Conservation (phyloP, 371 early-diverging fungal species). For the Fennellomyces sp. region DNA sequence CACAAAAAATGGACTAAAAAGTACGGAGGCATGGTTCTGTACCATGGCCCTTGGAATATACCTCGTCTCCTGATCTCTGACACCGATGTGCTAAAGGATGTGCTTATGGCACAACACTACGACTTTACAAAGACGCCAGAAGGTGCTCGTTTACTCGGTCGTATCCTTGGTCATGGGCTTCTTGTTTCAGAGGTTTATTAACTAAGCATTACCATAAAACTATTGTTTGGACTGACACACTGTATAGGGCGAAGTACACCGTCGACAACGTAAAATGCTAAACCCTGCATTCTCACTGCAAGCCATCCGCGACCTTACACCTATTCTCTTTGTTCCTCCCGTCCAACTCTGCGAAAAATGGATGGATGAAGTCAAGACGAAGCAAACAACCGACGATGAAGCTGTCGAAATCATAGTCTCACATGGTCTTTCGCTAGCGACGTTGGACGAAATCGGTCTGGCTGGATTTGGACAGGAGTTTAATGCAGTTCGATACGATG, state of each 20-base stretch:
- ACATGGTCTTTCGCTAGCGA: slow-evolving; percentile 40
- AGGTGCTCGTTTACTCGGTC: slow-evolving; percentile 26
- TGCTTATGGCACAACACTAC: slow-evolving; percentile 54
- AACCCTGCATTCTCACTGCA: slow-evolving; percentile 67
- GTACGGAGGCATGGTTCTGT: slow-evolving; percentile 55
- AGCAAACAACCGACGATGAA: slow-evolving; percentile 3
- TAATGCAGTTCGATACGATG: slow-evolving; percentile 17
- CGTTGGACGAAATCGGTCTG: slow-evolving; percentile 53
- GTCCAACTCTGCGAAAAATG: slow-evolving; percentile 13
- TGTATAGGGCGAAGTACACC: slow-evolving; percentile 61
- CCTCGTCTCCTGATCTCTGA: slow-evolving; percentile 53
- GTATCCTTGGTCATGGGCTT: slow-evolving; percentile 42
- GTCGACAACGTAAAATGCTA: slow-evolving; percentile 67
- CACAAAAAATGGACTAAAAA: slow-evolving; percentile 54
- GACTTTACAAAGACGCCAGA: slow-evolving; percentile 53
- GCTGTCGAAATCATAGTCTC: slow-evolving; percentile 34
- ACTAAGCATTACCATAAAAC: too few species aligned
- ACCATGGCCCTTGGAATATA: slow-evolving; percentile 50
- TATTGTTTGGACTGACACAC: too few species aligned
- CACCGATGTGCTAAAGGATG: slow-evolving; percentile 48
- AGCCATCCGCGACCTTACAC: slow-evolving; percentile 49
- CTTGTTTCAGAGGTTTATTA: background rate
- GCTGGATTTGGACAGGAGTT: slow-evolving; percentile 46
- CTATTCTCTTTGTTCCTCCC: slow-evolving; percentile 43
- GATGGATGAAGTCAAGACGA: background rate